Conservation (phyloP, 1,284 basidiomycete species). For the Ustilago hordei region DNA sequence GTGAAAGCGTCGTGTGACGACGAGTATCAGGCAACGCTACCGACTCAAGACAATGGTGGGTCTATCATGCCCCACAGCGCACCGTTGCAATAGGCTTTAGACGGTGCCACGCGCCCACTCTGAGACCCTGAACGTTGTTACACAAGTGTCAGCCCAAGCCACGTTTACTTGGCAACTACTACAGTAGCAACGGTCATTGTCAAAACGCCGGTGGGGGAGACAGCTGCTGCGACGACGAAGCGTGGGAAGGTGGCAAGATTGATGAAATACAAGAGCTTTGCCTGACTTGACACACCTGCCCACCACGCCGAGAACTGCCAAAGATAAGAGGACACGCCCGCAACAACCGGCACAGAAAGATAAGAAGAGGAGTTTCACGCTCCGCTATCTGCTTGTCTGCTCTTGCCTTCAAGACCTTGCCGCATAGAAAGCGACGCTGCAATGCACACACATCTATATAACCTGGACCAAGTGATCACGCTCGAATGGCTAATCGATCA, state of each 20-base stretch:
- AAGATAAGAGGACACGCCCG: background rate
- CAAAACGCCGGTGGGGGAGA: background rate
- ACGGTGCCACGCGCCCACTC: background rate
- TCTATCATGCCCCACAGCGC: background rate
- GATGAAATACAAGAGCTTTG: background rate
- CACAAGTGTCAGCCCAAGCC: background rate
- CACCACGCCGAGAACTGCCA: background rate
- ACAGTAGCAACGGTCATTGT: background rate
- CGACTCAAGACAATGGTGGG: background rate
- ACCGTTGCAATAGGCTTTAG: background rate
- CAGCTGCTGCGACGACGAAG: background rate
- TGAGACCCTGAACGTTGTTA: background rate
- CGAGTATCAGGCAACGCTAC: background rate
- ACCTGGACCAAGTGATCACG: background rate
- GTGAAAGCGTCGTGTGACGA: background rate
- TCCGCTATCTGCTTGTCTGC: background rate
- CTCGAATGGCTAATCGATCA: background rate
- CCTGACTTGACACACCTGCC: conserved; percentile 3
- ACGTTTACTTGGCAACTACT: background rate
- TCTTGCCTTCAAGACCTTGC: background rate
- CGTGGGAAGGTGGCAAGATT: background rate
- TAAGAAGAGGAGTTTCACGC: conserved; percentile 1
- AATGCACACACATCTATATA: conserved; percentile 10
- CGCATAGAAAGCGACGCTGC: background rate
- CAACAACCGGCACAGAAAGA: background rate